A percentile compares a stretch with the other conserved stretches of the same genome.
Conservation (phyloP, 1,284 basidiomycete species). For the Cutaneotrichosporon dermatis region DNA sequence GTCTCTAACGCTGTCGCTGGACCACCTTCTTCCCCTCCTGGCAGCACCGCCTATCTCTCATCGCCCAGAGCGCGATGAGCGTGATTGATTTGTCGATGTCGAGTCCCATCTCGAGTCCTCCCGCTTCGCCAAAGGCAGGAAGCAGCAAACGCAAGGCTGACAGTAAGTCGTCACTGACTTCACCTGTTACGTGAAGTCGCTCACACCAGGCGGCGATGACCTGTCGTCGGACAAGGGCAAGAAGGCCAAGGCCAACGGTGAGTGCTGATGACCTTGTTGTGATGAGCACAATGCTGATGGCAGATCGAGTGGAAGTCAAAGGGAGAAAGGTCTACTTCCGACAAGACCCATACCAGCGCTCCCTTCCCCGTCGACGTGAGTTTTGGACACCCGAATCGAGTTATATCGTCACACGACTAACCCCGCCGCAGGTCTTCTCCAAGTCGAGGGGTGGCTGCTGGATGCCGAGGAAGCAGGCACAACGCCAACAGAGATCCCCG, state of each 20-base stretch:
- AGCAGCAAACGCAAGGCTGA: conserved; percentile 14
- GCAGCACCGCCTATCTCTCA: no score
- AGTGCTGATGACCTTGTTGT: background rate
- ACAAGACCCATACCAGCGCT: conserved; percentile 19
- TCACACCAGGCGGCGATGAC: background rate
- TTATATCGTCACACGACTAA: background rate
- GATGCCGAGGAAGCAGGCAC: conserved; percentile 28
- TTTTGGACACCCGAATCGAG: background rate
- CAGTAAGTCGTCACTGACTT: background rate
- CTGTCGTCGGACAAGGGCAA: background rate
- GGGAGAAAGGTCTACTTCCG: conserved; percentile 29
- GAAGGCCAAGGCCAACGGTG: conserved; percentile 4
- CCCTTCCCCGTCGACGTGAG: conserved; percentile 30
- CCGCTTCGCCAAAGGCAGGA: background rate
- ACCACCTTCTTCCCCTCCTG: background rate
- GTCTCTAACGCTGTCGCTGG: background rate
- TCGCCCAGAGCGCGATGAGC: background rate
- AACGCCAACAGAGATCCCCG: conserved; percentile 27
- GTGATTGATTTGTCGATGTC: conserved; percentile 16
- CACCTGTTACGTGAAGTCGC: background rate
- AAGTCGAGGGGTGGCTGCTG: conserved; percentile 31
- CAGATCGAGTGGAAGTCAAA: conserved; percentile 28
- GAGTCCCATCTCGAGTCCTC: conserved; percentile 6
- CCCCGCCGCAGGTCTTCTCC: conserved; percentile 18
- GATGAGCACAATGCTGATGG: background rate